Conservation (phyloP, 495 filamentous ascomycete species). For the Aspergillus sparsus region DNA sequence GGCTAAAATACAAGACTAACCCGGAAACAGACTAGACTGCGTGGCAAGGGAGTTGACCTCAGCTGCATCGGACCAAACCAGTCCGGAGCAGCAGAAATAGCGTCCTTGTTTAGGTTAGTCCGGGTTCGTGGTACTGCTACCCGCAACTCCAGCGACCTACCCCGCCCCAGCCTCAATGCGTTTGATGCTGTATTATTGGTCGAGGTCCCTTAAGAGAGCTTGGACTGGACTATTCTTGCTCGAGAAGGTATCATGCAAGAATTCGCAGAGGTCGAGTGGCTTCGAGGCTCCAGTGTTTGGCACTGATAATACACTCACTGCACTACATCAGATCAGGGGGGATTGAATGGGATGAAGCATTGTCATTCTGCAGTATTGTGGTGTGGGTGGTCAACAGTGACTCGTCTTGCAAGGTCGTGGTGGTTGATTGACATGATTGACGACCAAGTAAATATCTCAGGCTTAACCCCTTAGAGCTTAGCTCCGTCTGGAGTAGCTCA, state of each 20-base stretch:
- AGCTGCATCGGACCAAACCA: slow-evolving; percentile 25
- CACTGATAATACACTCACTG: too few relatives aligned
- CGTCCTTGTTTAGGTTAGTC: neutral
- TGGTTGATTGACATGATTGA: too few relatives aligned
- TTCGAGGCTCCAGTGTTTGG: too few relatives aligned
- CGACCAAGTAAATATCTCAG: neutral
- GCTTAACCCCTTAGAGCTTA: neutral
- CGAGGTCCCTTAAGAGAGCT: neutral
- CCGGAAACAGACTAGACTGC: slow-evolving; percentile 5
- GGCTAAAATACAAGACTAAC: slow-evolving; percentile 3
- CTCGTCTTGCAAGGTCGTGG: too few relatives aligned
- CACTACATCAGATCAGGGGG: too few relatives aligned
- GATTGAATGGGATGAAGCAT: too few relatives aligned
- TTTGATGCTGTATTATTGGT: neutral
- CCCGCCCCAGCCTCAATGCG: slow-evolving; percentile 15
- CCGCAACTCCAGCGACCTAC: slow-evolving; percentile 8
- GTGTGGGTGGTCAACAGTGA: too few relatives aligned
- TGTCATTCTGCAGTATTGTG: too few relatives aligned
- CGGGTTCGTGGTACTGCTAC: slow-evolving; percentile 18
- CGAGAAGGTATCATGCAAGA: neutral
- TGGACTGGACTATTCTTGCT: neutral
- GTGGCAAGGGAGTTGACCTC: slow-evolving; percentile 8
- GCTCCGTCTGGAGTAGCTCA: slow-evolving; percentile 1
- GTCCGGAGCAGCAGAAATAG: slow-evolving; percentile 16
- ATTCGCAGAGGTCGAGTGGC: too few relatives aligned